Base-by-base conservation (phyloP, 2,329 filamentous ascomycete species). In the Clarireedia hainanense region DNA sequence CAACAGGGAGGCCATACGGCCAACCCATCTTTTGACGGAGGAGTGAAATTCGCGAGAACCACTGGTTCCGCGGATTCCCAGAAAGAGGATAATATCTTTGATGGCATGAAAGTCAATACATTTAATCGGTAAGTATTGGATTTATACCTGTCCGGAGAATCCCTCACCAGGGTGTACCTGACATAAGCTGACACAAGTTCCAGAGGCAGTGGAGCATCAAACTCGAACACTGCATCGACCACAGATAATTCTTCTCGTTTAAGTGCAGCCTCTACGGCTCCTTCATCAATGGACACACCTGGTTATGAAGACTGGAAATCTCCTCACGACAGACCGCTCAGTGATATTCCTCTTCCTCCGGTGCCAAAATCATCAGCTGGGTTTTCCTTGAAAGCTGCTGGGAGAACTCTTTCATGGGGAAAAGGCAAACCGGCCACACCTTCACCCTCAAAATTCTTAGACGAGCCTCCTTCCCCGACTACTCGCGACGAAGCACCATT, bases 161-260 rank as follows among this genome's bases (percentile, higher is more conserved):
- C 23, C n/a, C 15, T 34, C 47, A 42, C 52, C 47, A 48, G 47
- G 40, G 55, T 47, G 56, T 61, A 64, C 56, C 47, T 46, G 57
- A 23, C 61, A 56, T 37, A 50, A 50, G 52, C 52, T 55, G 52
- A 55, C 49, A 40, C 39, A 43, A 5, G 46, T 55, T 26, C 64
- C 5, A 70, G 68, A 63, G 66, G 65, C 54, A 70, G 68, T 66
- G 67, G 67, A 57, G 64, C 64, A 43, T 70, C 68, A 3, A 68
- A 70, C 54, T 67, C 66, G 37, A 69, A 68, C 59, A 68, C 66
- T 37, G 60, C 64, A 48, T 69, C 68, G 23, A 68, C 67, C 3
- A 64, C 67, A 45, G 68, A 69, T 48, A 68, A 69, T 58, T 70
- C 68, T 1, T 70, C 68, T 12, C 62, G 68, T 46, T 52, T 69